Base-by-base conservation (phyloP, 345 rosid genomes). In the Moringa oleifera region DNA sequence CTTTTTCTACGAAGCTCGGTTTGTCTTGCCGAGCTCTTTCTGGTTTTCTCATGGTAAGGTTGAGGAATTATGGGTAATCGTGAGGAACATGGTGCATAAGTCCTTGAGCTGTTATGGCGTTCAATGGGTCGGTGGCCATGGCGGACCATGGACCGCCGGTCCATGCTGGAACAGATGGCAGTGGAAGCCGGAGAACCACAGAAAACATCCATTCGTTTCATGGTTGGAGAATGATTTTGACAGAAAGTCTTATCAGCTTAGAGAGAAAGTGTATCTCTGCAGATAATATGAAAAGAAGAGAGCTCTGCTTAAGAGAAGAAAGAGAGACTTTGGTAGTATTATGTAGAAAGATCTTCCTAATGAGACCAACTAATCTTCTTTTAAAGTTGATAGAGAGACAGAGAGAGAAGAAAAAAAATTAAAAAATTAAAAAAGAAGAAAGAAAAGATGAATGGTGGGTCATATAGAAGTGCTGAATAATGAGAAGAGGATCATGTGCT, bases 101-200 rank as follows among this genome's bases (percentile, higher is more conserved):
- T 64, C 50, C 72, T 87, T 0, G 70, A 70, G 19, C 28, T 53
- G 24, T 13, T 61, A 69, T 63, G 70, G 66, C 75, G 77, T 25
- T 59, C 61, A 23, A 70, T 17, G 10, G 78, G 79, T 6, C 72
- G 76, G 6, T 70, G 69, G 25, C 74, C 76, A 24, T 25, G 83
- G 55, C 81, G 84, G 47, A 76, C 78, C 59, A 75, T 58, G 59
- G 93, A 77, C 15, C 73, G 76, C 28, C 57, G 82, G 59, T 81
- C 80, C 19, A 75, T 59, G 69, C 76, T 75, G 4, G 85, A 49
- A 67, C 93, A 77, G 61, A 90, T 75, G 61, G 96, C 96, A 10
- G 97, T 90, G 60, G 98, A 88, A 25, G 94, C 79, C 19, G 91
- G 90, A 61, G 96, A 88, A 54, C 90, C 73, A 68, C 97, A 87